Conservation (phyloP, 2,329 filamentous ascomycete genomes). For the Cladobotryum mycophilum region DNA sequence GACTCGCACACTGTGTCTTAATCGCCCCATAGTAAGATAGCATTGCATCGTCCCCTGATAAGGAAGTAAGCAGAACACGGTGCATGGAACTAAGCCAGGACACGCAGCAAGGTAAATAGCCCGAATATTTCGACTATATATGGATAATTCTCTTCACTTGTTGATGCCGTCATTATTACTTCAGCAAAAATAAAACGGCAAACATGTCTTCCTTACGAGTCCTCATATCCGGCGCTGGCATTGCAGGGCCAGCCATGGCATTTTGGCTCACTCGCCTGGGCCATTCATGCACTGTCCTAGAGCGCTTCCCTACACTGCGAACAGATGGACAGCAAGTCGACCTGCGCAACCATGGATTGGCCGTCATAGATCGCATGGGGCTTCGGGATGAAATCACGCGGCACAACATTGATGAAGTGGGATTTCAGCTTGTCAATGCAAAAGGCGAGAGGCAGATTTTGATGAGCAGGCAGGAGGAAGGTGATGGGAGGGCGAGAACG, state of each 20-base stretch:
- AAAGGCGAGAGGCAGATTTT: conserved; percentile 31
- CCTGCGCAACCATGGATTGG: conserved; percentile 36
- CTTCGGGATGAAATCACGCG: conserved; percentile 30
- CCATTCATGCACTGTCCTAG: conserved; percentile 32
- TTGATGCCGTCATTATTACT: too few relatives aligned
- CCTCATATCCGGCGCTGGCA: conserved; percentile 26
- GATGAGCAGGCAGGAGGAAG: conserved; percentile 21
- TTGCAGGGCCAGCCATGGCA: conserved; percentile 26
- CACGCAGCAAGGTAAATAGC: too few relatives aligned
- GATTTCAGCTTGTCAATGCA: conserved; percentile 40
- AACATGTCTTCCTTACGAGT: not conserved
- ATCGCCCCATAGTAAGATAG: too few relatives aligned
- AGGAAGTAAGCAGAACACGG: too few relatives aligned
- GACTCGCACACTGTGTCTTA: too few relatives aligned
- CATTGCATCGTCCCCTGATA: too few relatives aligned
- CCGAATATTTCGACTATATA: too few relatives aligned
- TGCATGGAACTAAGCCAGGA: too few relatives aligned
- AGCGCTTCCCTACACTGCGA: conserved; percentile 25
- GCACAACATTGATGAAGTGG: conserved; percentile 40
- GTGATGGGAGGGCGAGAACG: conserved; percentile 15
- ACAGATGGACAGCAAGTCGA: conserved; percentile 40
- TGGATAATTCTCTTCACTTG: too few relatives aligned
- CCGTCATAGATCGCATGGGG: conserved; percentile 34
- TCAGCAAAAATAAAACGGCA: not conserved
- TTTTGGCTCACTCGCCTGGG: conserved; percentile 26